phyloP scores from a whole-genome alignment of 1,284 basidiomycete genomes.

The Naganishia sp. region DNA sequence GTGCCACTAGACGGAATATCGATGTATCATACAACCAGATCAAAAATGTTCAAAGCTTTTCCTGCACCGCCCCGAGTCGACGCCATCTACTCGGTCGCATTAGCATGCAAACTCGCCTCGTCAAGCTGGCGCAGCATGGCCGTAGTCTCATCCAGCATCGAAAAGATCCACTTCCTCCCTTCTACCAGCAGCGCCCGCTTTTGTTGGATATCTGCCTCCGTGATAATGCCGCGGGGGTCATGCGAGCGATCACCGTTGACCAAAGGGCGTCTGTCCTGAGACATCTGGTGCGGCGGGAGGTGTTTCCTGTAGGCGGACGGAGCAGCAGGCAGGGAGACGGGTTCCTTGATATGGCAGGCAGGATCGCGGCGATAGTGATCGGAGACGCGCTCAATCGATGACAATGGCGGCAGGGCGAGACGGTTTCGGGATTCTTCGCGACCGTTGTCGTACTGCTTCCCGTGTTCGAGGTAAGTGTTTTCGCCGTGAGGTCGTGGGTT shows the following conservation, averaged over 20 bases:
- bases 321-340: conserved; percentile 11
- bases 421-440: not conserved
- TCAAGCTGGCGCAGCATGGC: conserved; percentile 32
- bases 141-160: conserved; percentile 32
- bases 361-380: conserved; percentile 18
- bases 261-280: not conserved
- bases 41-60: not conserved
- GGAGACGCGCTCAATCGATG: conserved; percentile 21
- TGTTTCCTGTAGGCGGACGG: not conserved
- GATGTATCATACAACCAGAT: conserved; percentile 9
- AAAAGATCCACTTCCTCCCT: conserved; percentile 32
- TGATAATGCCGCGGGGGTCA: not conserved
- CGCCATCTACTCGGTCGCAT: not conserved
- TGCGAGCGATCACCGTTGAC: not conserved
- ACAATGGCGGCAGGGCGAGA: conserved; percentile 20
- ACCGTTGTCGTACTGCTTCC: not conserved
- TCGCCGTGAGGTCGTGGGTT: not conserved
- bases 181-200: conserved; percentile 31
- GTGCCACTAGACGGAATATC: not conserved
- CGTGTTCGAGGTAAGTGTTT: not conserved
- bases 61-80: too few species aligned
- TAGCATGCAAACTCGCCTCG: conserved; percentile 21
- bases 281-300: not conserved
- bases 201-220: conserved; percentile 27
- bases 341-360: conserved; percentile 11